Evolutionary conservation across 1,284 basidiomycete species (phyloP), one percentile per base, ranked within the genome.

Genomic region (Sphaerobolus stellatus): DNA sequence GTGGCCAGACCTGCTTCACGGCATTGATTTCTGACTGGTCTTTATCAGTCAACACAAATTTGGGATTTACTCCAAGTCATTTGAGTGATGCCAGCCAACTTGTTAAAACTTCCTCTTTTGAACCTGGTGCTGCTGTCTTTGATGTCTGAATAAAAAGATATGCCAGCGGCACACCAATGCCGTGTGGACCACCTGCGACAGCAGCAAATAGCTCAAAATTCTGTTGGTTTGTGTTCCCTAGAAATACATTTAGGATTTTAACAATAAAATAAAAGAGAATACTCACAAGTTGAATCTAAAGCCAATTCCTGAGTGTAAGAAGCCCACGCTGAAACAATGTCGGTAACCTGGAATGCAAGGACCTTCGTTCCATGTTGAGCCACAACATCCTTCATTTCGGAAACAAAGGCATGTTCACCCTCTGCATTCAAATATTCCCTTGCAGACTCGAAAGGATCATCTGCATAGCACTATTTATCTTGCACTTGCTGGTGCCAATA

Each of bases 11-110:
- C 11, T 13, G 33, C 8, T 28, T 28, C 27, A 56, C 41, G 13
- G 56, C 56, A 34, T 63, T 62, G 22, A 65, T 65, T 41, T 65
- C 63, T 1, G 58, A 29, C 38, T 30, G 50, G 40, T 65, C 61
- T 46, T 65, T 64, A 56, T 64, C 61, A 3, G 61, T 56, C 16
- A 61, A 56, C 3, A 59, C 63, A 18, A 55, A 20, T 4, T 58
- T 44, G 22, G 56, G 33, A 3, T 48, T 24, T 8, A 64, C 27
- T 3, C 55, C 40, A 58, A 56, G 59, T 8, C 52, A 45, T 24
- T 30, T 18, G 29, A 66, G 51, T 25, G 63, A 53, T 18, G 30
- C 4, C 0, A 65, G 50, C n/a, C 62, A 57, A 30, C 52, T 36
- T 3, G 43, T 40, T 25, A 64, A 38, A 18, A 54, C 54, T 45